A percentile compares a stretch with the other conserved stretches of the same genome.
Conservation (phyloP, 768 basidiomycete species). For the Boletales sp. region DNA sequence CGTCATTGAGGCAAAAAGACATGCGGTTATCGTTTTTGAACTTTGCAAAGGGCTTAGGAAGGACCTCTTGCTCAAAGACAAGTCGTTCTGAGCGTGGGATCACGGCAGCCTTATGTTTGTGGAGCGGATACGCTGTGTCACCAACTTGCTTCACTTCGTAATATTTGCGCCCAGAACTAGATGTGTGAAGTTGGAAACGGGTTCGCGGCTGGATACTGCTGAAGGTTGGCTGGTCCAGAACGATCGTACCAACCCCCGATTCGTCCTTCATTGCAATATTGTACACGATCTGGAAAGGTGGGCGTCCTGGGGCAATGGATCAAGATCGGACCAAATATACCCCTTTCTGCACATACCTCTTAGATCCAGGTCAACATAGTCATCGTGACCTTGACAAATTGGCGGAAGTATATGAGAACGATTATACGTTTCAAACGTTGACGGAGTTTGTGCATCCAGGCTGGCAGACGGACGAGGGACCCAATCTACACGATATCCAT, state of each 20-base stretch:
- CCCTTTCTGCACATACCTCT: conserved; percentile 45
- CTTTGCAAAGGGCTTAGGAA: conserved; percentile 72
- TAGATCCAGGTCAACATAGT: conserved; percentile 82
- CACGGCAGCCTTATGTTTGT: conserved; percentile 55
- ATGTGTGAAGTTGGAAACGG: conserved; percentile 78
- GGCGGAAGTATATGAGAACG: conserved; percentile 71
- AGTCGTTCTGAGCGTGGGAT: conserved; percentile 69
- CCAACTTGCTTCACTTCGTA: conserved; percentile 91
- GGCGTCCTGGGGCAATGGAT: conserved; percentile 51
- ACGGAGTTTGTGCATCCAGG: conserved; percentile 56
- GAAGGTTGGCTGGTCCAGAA: conserved; percentile 75
- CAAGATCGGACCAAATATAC: background rate
- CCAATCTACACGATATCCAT: conserved; percentile 72
- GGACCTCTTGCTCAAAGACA: conserved; percentile 83
- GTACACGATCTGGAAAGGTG: conserved; percentile 94
- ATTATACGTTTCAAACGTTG: conserved; percentile 59
- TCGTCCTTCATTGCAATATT: conserved; percentile 72
- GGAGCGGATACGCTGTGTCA: conserved; percentile 79
- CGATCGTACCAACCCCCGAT: conserved; percentile 62
- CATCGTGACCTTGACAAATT: conserved; percentile 79
- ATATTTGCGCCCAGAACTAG: conserved; percentile 73
- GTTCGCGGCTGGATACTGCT: conserved; percentile 81
- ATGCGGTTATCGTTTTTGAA: conserved; percentile 68
- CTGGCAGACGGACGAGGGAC: conserved; percentile 73
- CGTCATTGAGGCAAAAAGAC: conserved; percentile 74